phyloP scores from a whole-genome alignment of 2,329 filamentous ascomycete genomes.

The Talaromyces sp. region DNA sequence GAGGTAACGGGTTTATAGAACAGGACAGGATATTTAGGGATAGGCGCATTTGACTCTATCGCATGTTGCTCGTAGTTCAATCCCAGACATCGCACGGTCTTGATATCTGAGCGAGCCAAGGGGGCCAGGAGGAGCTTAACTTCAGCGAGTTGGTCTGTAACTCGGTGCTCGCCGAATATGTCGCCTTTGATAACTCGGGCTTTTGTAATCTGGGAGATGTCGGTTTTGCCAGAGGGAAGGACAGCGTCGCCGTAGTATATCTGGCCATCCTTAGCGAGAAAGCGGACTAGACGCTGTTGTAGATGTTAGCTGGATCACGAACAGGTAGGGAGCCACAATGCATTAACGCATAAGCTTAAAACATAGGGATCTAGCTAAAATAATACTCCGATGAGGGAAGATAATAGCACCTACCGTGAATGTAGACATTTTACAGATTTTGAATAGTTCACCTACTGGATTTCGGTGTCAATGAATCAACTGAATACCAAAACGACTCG shows the following conservation, averaged over 20 bases:
- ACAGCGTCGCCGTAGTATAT: constrained; percentile 73
- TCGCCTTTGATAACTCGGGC: constrained; percentile 63
- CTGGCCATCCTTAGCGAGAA: constrained; percentile 66
- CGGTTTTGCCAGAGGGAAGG: constrained; percentile 57
- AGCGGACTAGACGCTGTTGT: constrained; percentile 65
- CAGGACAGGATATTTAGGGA: constrained; percentile 68
- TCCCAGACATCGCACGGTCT: constrained; percentile 66
- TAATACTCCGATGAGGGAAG: neutral
- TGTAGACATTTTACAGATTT: constrained; percentile 9
- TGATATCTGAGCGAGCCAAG: constrained; percentile 59
- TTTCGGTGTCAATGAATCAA: neutral
- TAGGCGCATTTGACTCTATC: constrained; percentile 64
- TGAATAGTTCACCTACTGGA: neutral
- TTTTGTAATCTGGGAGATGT: constrained; percentile 59
- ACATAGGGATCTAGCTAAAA: neutral
- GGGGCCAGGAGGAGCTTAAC: constrained; percentile 58
- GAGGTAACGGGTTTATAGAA: constrained; percentile 71
- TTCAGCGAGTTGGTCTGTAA: constrained; percentile 60
- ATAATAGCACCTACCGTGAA: constrained; percentile 8
- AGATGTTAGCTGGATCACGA: constrained; percentile 5
- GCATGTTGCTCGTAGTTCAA: constrained; percentile 72
- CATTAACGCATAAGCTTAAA: neutral
- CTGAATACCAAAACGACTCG: neutral
- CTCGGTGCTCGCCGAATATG: constrained; percentile 62
- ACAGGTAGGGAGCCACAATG: neutral